These are phyloP conservation scores for Eurotiales sp. DNA, from an alignment of 2,329 filamentous ascomycete species.

Conservation along the genomic window DNA sequence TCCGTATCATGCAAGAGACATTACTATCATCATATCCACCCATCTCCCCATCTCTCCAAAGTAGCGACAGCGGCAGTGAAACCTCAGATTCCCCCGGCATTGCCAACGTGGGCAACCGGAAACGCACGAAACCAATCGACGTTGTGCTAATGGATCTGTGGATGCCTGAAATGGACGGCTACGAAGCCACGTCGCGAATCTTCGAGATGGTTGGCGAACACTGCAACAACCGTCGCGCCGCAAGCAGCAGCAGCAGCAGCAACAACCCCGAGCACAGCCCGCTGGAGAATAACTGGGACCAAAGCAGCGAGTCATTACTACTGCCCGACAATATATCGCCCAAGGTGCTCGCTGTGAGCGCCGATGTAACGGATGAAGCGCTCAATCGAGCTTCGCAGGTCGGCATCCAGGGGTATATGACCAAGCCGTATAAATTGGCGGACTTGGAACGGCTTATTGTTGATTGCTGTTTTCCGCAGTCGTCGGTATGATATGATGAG, in stretches of 20 bases:
- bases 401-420: conserved; percentile 66
- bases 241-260: conserved; percentile 15
- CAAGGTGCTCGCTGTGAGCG: conserved; percentile 60
- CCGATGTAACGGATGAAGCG: conserved; percentile 63
- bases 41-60: conserved; percentile 11
- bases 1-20: conserved; percentile 55
- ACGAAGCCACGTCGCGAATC: conserved; percentile 63
- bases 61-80: conserved; percentile 20
- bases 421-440: conserved; percentile 62
- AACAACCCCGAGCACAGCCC: conserved; percentile 10
- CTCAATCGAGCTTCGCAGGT: conserved; percentile 57
- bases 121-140: conserved; percentile 47
- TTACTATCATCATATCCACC: conserved; percentile 26
- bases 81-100: conserved; percentile 16
- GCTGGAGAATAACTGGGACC: conserved; percentile 6
- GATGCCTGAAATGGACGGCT: conserved; percentile 73
- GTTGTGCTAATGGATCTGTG: conserved; percentile 71
- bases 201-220: conserved; percentile 49
- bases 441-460: conserved; percentile 60
- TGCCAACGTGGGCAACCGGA: conserved; percentile 24
- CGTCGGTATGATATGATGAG: neutral
- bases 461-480: conserved; percentile 37
- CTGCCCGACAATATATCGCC: conserved; percentile 27
- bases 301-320: conserved; percentile 13
- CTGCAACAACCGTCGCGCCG: conserved; percentile 22